Percentiles rank a stretch among this genome's conserved stretches.
Conservation (phyloP, 495 filamentous ascomycete species). For the Aspergillus taichungensis region DNA sequence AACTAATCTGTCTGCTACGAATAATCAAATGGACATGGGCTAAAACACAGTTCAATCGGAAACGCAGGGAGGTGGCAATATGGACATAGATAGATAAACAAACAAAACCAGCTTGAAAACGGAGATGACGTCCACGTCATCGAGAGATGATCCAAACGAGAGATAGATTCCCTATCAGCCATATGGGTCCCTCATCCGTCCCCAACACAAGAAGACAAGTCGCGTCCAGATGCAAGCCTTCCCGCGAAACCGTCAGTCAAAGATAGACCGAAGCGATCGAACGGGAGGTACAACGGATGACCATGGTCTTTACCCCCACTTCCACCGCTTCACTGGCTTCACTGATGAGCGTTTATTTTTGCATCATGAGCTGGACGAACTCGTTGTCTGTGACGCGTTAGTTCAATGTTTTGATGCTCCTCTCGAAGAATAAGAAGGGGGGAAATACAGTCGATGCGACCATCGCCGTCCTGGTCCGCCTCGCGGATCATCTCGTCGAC, state of each 20-base stretch:
- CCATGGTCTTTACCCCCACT: conserved; percentile 10
- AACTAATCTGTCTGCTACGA: conserved; percentile 3
- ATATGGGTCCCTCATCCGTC: too few species aligned
- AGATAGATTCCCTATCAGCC: too few species aligned
- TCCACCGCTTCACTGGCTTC: neutral
- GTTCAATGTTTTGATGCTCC: conserved; percentile 1
- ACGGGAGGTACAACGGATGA: conserved; percentile 18
- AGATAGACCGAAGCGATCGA: conserved; percentile 24
- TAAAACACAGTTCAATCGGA: conserved; percentile 2
- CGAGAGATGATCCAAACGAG: neutral
- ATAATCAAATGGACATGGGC: conserved; percentile 1
- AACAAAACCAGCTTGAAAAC: neutral
- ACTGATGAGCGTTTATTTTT: conserved; percentile 63
- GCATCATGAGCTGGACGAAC: conserved; percentile 99
- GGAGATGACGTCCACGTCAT: neutral
- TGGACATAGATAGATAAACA: neutral
- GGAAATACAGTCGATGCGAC: conserved; percentile 81
- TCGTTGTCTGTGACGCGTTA: conserved; percentile 72
- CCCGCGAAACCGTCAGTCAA: conserved; percentile 5
- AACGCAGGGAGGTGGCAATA: neutral
- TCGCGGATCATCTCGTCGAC: conserved; percentile 99
- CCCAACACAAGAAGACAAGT: neutral
- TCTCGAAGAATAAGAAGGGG: neutral
- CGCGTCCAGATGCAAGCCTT: too few species aligned
- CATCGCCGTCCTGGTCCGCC: conserved; percentile 98